Conservation (phyloP, 306 rosid species). For the Pyrus betulifolia region DNA sequence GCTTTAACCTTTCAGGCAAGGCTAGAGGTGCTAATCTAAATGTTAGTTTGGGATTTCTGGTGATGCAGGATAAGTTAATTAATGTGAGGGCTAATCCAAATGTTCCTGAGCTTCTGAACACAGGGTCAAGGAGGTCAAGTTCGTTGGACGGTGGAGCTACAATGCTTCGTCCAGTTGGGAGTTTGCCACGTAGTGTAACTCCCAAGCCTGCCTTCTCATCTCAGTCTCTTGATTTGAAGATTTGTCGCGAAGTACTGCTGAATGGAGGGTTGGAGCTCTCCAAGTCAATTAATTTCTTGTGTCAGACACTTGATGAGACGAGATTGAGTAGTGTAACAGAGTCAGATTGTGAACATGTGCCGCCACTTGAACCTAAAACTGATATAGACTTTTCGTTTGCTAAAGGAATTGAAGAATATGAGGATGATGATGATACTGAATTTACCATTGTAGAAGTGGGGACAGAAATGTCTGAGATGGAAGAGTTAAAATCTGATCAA, state of each 20-base stretch:
- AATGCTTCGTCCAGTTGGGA: slow-evolving; percentile 16
- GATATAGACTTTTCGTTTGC: slow-evolving; percentile 19
- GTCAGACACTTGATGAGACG: slow-evolving; percentile 53
- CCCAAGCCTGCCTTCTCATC: slow-evolving; percentile 24
- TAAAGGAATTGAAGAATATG: slow-evolving; percentile 34
- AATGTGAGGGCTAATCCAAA: slow-evolving; percentile 28
- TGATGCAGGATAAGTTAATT: slow-evolving; percentile 30
- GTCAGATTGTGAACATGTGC: slow-evolving; percentile 23
- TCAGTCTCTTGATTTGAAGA: slow-evolving; percentile 30
- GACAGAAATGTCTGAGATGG: slow-evolving; percentile 42
- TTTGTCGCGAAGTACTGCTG: slow-evolving; percentile 33
- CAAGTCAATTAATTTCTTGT: slow-evolving; percentile 48
- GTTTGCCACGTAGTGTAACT: slow-evolving; percentile 11
- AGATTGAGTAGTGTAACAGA: slow-evolving; percentile 19
- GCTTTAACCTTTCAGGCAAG: slow-evolving; percentile 60
- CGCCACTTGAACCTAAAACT: slow-evolving; percentile 20
- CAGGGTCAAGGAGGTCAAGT: slow-evolving; percentile 22
- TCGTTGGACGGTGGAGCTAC: slow-evolving; percentile 13
- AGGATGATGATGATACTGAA: slow-evolving; percentile 32
- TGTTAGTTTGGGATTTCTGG: slow-evolving; percentile 67
- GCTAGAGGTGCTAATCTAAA: slow-evolving; percentile 62
- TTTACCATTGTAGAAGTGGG: slow-evolving; percentile 51
- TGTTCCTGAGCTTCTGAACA: slow-evolving; percentile 26
- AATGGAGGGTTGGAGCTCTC: slow-evolving; percentile 47
- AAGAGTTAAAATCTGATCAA: slow-evolving; percentile 31